Percentiles rank a stretch among this genome's conserved stretches.
Evolutionary conservation across 768 basidiomycete genomes (phyloP).

Genomic region (Lactarius akahatsu): DNA sequence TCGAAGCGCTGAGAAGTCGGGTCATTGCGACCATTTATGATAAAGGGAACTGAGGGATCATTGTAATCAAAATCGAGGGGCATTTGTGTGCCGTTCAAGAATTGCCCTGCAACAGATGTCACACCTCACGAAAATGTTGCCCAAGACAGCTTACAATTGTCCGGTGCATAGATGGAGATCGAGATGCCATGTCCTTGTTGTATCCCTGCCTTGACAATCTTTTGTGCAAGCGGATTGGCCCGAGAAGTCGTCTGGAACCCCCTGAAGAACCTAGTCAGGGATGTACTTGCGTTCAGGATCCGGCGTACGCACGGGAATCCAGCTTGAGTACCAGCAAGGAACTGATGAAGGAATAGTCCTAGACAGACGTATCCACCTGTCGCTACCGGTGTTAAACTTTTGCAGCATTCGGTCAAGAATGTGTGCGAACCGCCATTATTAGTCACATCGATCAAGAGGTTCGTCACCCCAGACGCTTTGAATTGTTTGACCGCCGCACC

Average conservation of each 20-base stretch:
- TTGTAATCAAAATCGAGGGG: conserved; percentile 35
- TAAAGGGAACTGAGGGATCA: conserved; percentile 32
- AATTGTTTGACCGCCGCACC: conserved; percentile 47
- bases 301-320: conserved; percentile 49
- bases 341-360: conserved; percentile 59
- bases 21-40: conserved; percentile 36
- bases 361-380: conserved; percentile 59
- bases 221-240: conserved; percentile 57
- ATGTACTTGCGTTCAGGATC: not conserved
- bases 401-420: not conserved
- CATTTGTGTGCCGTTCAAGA: conserved; percentile 36
- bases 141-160: conserved; percentile 46
- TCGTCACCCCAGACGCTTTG: conserved; percentile 47
- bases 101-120: conserved; percentile 31
- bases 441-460: conserved; percentile 55
- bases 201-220: conserved; percentile 55
- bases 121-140: not conserved
- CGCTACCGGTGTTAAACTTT: not conserved
- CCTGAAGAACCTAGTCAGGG: conserved; percentile 34
- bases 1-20: conserved; percentile 38
- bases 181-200: conserved; percentile 40
- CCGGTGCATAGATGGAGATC: conserved; percentile 47
- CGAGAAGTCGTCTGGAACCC: conserved; percentile 57
- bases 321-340: conserved; percentile 50
- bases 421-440: conserved; percentile 54